Base-by-base conservation (phyloP, 805 yeast species). In the Spathaspora hagerdaliae region DNA sequence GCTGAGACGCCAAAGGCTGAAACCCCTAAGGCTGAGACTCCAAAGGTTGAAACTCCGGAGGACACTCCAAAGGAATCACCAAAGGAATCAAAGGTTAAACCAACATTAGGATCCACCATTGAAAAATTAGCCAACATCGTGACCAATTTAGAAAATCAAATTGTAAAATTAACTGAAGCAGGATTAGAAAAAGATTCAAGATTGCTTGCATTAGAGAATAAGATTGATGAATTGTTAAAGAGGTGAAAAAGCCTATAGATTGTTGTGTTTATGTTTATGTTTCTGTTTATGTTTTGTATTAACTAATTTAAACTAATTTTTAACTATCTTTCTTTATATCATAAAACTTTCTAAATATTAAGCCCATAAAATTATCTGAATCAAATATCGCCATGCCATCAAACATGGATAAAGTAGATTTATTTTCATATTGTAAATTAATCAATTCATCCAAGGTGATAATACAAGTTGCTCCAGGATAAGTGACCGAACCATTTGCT, bases 331-430 rank as follows among this genome's bases (percentile, higher is more conserved):
- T 61, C 45, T 65, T 63, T 31, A 74, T 65, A 53, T 84, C 85
- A 56, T 85, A 87, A 60, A 90, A 90, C 63, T 85, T 85, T 52
- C 75, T 75, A 63, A 89, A 83, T 19, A 91, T 78, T 49, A 91
- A 79, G 12, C 80, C 78, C 15, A 86, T 73, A 54, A 89, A 67
- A 43, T 81, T 73, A 47, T 83, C 78, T 4, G 95, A 82, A 59
- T 85, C 82, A 52, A 91, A 80, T 19, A 71, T 70, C 6, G 81
- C 90, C 75, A 77, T 77, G 0, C 83, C 85, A 46, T 82, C 83
- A 58, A 89, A 85, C 51, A 86, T 53, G 3, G 73, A 66, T 55
- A 87, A 68, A 12, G 64, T 65, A 36, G 71, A 64, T 42, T 75
- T 74, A 51, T 79, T 79, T 52, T 87, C 90, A 50, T 85, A 87